Evolutionary conservation across 805 yeast genomes (phyloP).

Genomic region (Schwanniomyces polymorphus): DNA sequence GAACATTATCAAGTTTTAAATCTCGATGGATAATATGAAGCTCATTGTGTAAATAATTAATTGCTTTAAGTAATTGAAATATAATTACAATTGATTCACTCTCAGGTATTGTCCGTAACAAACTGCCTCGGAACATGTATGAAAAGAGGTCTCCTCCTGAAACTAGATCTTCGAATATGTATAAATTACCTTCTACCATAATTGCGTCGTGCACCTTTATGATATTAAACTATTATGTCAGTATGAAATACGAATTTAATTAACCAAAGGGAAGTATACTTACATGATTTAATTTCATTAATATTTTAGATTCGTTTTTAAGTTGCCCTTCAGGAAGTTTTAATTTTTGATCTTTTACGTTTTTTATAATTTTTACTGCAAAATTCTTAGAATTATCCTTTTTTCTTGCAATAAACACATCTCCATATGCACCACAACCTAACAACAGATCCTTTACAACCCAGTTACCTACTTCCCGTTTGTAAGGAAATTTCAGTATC

Average conservation of each 20-base stretch:
- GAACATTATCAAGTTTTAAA: conserved; percentile 63
- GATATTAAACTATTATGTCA: conserved; percentile 42
- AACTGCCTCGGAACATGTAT: conserved; percentile 44
- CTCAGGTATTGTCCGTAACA: conserved; percentile 47
- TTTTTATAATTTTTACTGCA: conserved; percentile 49
- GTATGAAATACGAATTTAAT: neutral
- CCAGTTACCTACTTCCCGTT: conserved; percentile 34
- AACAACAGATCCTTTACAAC: conserved; percentile 36
- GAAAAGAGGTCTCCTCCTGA: conserved; percentile 64
- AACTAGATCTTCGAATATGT: conserved; percentile 49
- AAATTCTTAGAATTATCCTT: conserved; percentile 25
- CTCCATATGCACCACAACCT: conserved; percentile 62
- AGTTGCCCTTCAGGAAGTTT: neutral
- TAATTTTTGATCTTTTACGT: neutral
- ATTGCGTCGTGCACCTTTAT: conserved; percentile 42
- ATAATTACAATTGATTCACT: conserved; percentile 53
- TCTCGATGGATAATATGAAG: conserved; percentile 64
- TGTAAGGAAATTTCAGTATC: neutral
- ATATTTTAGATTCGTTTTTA: conserved; percentile 42
- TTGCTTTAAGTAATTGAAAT: conserved; percentile 57
- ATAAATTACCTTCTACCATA: conserved; percentile 25
- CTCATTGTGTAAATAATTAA: conserved; percentile 52
- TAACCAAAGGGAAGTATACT: conserved; percentile 9
- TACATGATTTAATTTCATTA: conserved; percentile 40
- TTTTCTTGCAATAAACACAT: conserved; percentile 40